Evolutionary conservation across 1,284 basidiomycete genomes (phyloP).

Genomic region (Ganoderma lingzhi): DNA sequence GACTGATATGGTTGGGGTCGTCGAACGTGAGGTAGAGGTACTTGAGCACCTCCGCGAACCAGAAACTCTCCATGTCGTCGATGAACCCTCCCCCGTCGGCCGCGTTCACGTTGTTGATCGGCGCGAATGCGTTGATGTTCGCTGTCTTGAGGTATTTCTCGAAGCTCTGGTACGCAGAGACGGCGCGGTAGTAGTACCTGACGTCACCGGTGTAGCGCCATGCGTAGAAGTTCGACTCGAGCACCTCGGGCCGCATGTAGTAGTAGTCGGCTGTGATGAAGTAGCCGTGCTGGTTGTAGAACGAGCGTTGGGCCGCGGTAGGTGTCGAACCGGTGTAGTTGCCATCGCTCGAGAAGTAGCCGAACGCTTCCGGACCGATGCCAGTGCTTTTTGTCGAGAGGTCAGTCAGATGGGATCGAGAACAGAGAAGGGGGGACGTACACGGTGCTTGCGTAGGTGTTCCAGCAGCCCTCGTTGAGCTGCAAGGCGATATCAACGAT

Average conservation of each 20-base stretch:
- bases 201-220: constrained; percentile 72
- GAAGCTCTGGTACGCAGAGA: constrained; percentile 47
- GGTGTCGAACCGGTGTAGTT: constrained; percentile 57
- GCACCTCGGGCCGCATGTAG: constrained; percentile 71
- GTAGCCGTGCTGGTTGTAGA: constrained; percentile 69
- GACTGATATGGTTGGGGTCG: constrained; percentile 66
- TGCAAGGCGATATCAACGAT: constrained; percentile 68
- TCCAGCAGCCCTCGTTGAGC: constrained; percentile 77
- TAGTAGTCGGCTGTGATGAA: constrained; percentile 60
- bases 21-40: constrained; percentile 81
- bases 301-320: constrained; percentile 49
- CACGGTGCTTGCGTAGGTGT: constrained; percentile 77
- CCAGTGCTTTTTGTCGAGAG: constrained; percentile 57
- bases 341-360: constrained; percentile 63
- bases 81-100: constrained; percentile 50
- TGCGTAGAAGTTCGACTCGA: constrained; percentile 83
- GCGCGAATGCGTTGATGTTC: constrained; percentile 48
- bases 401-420: not conserved
- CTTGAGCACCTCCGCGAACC: constrained; percentile 81
- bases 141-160: constrained; percentile 51
- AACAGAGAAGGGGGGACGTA: constrained; percentile 43
- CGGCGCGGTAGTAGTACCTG: constrained; percentile 50
- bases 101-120: constrained; percentile 57
- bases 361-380: constrained; percentile 76
- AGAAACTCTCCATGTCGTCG: constrained; percentile 77